These are phyloP conservation scores for Lathyrus aphaca DNA, from an alignment of 306 rosid genomes.

Conservation along the genomic window DNA sequence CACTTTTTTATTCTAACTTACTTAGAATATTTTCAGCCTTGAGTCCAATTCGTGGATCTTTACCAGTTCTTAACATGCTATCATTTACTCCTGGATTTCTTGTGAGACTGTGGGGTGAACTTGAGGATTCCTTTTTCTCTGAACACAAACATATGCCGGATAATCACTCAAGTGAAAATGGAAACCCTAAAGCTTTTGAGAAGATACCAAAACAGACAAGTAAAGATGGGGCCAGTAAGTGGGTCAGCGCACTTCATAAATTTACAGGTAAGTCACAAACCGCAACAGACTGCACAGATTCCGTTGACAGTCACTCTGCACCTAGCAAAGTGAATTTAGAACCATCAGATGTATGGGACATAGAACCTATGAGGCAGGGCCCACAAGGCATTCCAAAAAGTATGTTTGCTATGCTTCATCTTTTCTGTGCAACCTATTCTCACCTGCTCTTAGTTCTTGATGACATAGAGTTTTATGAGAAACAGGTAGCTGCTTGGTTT, in stretches of 20 bases:
- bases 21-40: conserved; percentile 69
- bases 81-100: conserved; percentile 94
- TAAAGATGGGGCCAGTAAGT: conserved; percentile 72
- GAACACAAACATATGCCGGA: conserved; percentile 50
- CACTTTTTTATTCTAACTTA: conserved; percentile 74
- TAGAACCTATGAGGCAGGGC: conserved; percentile 73
- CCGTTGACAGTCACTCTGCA: conserved; percentile 48
- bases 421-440: conserved; percentile 90
- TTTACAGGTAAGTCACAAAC: conserved; percentile 77
- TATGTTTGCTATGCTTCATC: conserved; percentile 74
- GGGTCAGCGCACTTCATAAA: conserved; percentile 74
- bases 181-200: conserved; percentile 50
- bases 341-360: conserved; percentile 74
- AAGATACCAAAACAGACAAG: conserved; percentile 56
- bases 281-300: conserved; percentile 42
- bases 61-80: conserved; percentile 86
- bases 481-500: conserved; percentile 60
- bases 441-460: conserved; percentile 93
- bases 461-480: conserved; percentile 97
- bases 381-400: conserved; percentile 81
- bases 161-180: conserved; percentile 42
- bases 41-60: conserved; percentile 70
- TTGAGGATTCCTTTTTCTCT: conserved; percentile 68
- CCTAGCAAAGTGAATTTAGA: conserved; percentile 54
- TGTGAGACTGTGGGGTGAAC: conserved; percentile 65